Percentiles rank a stretch among this genome's conserved stretches.
Conservation (phyloP, 176 grass and related monocot genomes). For the Oryza glaberrima region DNA sequence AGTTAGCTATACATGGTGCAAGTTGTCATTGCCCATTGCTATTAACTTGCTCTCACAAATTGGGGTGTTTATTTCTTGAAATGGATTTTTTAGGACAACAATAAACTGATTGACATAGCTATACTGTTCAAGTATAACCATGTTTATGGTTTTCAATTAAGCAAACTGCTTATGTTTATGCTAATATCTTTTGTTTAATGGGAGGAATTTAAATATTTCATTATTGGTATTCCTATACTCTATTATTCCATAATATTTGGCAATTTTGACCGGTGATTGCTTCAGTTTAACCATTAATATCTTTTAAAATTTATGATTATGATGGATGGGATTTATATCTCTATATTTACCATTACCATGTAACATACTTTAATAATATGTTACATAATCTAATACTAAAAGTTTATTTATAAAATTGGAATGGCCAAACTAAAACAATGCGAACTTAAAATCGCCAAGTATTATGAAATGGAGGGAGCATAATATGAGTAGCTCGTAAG, state of each 20-base stretch:
- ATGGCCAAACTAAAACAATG: no score
- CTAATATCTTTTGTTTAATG: neutral
- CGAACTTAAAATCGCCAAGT: no score
- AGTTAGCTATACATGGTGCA: neutral
- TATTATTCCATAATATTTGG: no score
- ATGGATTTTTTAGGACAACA: neutral
- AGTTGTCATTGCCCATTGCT: neutral
- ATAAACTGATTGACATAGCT: neutral
- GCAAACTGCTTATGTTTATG: neutral
- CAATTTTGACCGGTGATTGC: neutral
- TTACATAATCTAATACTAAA: no score
- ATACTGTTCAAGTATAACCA: neutral
- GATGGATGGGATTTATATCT: no score
- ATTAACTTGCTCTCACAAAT: neutral
- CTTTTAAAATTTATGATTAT: no score
- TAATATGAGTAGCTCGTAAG: neutral
- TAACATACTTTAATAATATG: no score
- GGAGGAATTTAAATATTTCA: neutral
- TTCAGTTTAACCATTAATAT: no score
- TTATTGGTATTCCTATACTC: neutral
- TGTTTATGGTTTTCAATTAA: constrained; percentile 9
- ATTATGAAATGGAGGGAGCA: no score
- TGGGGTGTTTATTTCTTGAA: neutral
- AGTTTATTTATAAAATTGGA: no score
- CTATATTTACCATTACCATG: no score